These are phyloP conservation scores for Saturnispora sekii DNA, from an alignment of 805 yeast species.

Conservation along the genomic window DNA sequence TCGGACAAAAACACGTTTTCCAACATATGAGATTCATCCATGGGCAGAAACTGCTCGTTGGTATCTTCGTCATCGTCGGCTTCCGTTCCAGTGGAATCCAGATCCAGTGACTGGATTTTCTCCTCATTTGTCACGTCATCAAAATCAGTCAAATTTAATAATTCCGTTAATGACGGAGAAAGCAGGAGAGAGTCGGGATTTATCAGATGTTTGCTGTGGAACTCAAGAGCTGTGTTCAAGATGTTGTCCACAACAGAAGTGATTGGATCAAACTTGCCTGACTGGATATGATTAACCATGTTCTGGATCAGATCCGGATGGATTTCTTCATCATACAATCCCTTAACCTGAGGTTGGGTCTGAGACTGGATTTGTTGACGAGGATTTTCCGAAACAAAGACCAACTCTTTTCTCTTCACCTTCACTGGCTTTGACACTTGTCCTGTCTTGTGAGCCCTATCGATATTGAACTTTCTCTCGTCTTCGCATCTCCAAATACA, in stretches of 20 bases:
- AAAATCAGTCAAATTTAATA: no score
- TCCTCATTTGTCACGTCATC: no score
- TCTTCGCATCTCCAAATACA: slow-evolving; percentile 22
- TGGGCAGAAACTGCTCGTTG: slow-evolving; percentile 17
- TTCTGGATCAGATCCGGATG: slow-evolving; percentile 6
- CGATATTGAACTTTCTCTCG: background rate
- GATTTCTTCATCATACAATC: background rate
- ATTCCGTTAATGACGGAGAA: no score
- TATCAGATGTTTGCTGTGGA: background rate
- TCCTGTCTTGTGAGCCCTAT: background rate
- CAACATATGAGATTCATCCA: slow-evolving; percentile 30
- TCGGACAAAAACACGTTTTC: slow-evolving; percentile 24
- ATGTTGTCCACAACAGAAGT: slow-evolving; percentile 10
- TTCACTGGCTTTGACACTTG: background rate
- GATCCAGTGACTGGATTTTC: no score
- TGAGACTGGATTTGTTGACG: no score
- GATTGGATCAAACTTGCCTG: slow-evolving; percentile 12
- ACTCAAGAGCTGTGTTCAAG: background rate
- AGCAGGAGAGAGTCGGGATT: no score
- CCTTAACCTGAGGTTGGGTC: no score
- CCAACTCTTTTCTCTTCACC: background rate
- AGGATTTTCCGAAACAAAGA: background rate
- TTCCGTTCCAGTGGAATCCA: slow-evolving; percentile 1
- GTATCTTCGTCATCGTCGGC: slow-evolving; percentile 1
- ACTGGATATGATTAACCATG: slow-evolving; percentile 12